A percentile compares a stretch with the other conserved stretches of the same genome.
These are phyloP conservation scores for Boletus eberwhitei DNA, from an alignment of 768 basidiomycete species.

Conservation along the genomic window DNA sequence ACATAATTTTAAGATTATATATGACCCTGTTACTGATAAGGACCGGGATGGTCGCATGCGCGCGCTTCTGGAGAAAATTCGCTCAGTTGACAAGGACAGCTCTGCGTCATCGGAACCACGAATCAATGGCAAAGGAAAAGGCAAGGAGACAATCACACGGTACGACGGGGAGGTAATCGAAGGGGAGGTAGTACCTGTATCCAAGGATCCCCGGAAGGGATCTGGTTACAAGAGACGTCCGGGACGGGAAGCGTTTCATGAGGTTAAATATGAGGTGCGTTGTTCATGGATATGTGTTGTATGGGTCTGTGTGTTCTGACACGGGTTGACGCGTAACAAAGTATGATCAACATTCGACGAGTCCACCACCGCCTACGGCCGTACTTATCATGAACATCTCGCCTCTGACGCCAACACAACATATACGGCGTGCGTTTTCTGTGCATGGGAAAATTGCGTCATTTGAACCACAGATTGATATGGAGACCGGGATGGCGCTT, in stretches of 20 bases:
- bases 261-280: slow-evolving; percentile 56
- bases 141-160: slow-evolving; percentile 53
- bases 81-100: slow-evolving; percentile 30
- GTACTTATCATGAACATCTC: slow-evolving; percentile 73
- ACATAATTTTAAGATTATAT: slow-evolving; percentile 60
- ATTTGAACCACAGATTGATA: slow-evolving; percentile 78
- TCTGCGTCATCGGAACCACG: slow-evolving; percentile 32
- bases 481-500: slow-evolving; percentile 73
- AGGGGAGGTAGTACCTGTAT: slow-evolving; percentile 38
- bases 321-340: slow-evolving; percentile 28
- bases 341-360: slow-evolving; percentile 73
- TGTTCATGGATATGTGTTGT: not conserved
- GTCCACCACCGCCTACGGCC: slow-evolving; percentile 68
- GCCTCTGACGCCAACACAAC: slow-evolving; percentile 61
- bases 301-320: slow-evolving; percentile 2
- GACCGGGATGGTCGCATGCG: slow-evolving; percentile 39
- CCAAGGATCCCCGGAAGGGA: slow-evolving; percentile 55
- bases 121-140: slow-evolving; percentile 61
- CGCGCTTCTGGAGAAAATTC: slow-evolving; percentile 41
- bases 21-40: slow-evolving; percentile 55
- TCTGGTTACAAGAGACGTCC: slow-evolving; percentile 34
- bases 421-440: slow-evolving; percentile 64
- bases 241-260: slow-evolving; percentile 39
- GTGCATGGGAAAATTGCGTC: slow-evolving; percentile 57
- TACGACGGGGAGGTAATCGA: slow-evolving; percentile 55